phyloP scores from a whole-genome alignment of 768 basidiomycete species.

The Gloeostereum incarnatum region DNA sequence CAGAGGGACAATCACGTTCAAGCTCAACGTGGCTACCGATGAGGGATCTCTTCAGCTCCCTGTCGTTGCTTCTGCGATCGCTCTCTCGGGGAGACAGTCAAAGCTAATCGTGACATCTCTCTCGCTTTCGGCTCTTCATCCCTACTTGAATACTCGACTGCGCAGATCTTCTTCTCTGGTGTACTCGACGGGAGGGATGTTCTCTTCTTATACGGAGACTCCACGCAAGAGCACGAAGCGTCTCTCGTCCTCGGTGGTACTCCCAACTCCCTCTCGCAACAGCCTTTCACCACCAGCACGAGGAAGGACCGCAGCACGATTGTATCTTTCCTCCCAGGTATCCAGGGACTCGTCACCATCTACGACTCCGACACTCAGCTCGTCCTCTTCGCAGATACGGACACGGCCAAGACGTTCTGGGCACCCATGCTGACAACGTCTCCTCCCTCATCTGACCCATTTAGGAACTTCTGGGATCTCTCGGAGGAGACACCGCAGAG shows the following conservation, averaged over 20 bases:
- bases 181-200: constrained; percentile 52
- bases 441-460: constrained; percentile 23
- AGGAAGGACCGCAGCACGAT: constrained; percentile 28
- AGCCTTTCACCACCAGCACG: constrained; percentile 17
- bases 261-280: constrained; percentile 23
- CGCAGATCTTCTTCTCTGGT: constrained; percentile 61
- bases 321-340: constrained; percentile 47
- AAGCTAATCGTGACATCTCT: constrained; percentile 70
- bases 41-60: constrained; percentile 48
- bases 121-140: constrained; percentile 52
- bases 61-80: constrained; percentile 38
- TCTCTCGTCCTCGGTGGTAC: constrained; percentile 38
- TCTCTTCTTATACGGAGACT: constrained; percentile 52
- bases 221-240: constrained; percentile 45
- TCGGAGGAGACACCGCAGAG: constrained; percentile 69
- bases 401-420: constrained; percentile 68
- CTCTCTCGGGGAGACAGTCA: constrained; percentile 61
- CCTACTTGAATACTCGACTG: constrained; percentile 59
- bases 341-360: constrained; percentile 48
- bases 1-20: constrained; percentile 45
- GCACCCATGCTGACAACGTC: constrained; percentile 61
- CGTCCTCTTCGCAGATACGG: constrained; percentile 57
- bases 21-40: constrained; percentile 47
- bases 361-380: constrained; percentile 63
- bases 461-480: constrained; percentile 60